Evolutionary conservation across 371 early-diverging fungal species (phyloP).

Genomic region (Mortierella sp.): DNA sequence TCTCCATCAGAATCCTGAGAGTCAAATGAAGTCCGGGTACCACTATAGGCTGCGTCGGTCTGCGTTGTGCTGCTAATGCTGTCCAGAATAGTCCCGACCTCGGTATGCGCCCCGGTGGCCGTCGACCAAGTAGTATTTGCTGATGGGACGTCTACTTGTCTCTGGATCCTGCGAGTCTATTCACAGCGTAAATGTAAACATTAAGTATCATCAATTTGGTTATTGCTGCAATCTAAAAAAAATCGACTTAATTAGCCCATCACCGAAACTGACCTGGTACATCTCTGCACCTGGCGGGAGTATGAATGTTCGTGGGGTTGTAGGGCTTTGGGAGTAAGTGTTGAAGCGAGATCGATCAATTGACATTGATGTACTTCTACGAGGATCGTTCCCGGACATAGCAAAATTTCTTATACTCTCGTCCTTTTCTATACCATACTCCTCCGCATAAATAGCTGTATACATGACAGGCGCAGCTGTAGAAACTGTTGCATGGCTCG

Average conservation of each 20-base stretch:
- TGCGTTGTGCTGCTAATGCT: conserved; percentile 8
- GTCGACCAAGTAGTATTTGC: conserved; percentile 12
- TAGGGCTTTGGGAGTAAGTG: conserved; percentile 5
- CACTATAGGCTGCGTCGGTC: conserved; percentile 13
- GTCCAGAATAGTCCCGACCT: conserved; percentile 20
- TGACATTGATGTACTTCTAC: not conserved
- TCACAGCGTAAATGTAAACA: not conserved
- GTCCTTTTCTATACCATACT: conserved; percentile 36
- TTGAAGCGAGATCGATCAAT: not conserved
- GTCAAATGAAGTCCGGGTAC: conserved; percentile 15
- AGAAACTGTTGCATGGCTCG: conserved; percentile 6
- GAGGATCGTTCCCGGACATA: not conserved
- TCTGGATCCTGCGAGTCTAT: not conserved
- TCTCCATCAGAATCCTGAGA: conserved; percentile 26
- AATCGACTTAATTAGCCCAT: not conserved
- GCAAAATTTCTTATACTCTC: conserved; percentile 12
- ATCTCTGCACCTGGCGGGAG: not conserved
- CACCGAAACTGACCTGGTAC: not conserved
- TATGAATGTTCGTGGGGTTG: conserved; percentile 1
- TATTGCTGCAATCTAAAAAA: not conserved
- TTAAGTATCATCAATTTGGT: too few relatives aligned
- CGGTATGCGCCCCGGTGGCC: conserved; percentile 11
- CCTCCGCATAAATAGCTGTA: conserved; percentile 36
- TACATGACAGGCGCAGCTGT: conserved; percentile 20
- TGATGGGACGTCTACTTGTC: not conserved